phyloP scores from a whole-genome alignment of 805 yeast genomes.

The Cyberlindnera galapagoensis region DNA sequence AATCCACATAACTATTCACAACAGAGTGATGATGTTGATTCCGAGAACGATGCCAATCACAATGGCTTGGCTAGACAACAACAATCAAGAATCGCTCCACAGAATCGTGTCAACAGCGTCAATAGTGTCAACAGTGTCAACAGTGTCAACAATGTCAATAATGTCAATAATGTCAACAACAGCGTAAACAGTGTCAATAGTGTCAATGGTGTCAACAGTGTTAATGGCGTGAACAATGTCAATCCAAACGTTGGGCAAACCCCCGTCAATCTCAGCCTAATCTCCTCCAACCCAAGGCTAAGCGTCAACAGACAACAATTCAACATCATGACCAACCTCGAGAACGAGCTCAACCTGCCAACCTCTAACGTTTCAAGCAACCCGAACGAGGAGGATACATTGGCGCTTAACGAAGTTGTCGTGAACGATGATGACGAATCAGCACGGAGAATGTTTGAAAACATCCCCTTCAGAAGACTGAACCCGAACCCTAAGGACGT shows the following conservation, averaged over 20 bases:
- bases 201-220: too few species aligned
- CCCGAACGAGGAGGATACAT: too few species aligned
- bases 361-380: not conserved
- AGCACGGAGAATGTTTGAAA: slow-evolving; percentile 15
- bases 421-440: too few species aligned
- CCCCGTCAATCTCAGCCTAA: too few species aligned
- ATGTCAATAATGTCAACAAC: not conserved
- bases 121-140: too few species aligned
- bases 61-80: slow-evolving; percentile 6
- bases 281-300: too few species aligned
- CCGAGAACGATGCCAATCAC: slow-evolving; percentile 1
- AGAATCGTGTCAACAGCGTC: slow-evolving; percentile 17
- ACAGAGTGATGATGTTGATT: slow-evolving; percentile 1
- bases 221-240: too few species aligned
- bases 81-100: slow-evolving; percentile 10
- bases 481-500: slow-evolving; percentile 22
- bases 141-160: not conserved
- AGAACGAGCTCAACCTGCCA: slow-evolving; percentile 11
- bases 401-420: slow-evolving; percentile 8
- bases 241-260: too few species aligned
- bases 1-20: not conserved
- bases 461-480: slow-evolving; percentile 15
- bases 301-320: slow-evolving; percentile 1
- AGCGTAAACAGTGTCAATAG: too few species aligned
- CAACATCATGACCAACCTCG: slow-evolving; percentile 6